Evolutionary conservation across 2,329 filamentous ascomycete genomes (phyloP), one percentile per base, ranked within the genome.

Genomic region (Acarospora socialis): DNA sequence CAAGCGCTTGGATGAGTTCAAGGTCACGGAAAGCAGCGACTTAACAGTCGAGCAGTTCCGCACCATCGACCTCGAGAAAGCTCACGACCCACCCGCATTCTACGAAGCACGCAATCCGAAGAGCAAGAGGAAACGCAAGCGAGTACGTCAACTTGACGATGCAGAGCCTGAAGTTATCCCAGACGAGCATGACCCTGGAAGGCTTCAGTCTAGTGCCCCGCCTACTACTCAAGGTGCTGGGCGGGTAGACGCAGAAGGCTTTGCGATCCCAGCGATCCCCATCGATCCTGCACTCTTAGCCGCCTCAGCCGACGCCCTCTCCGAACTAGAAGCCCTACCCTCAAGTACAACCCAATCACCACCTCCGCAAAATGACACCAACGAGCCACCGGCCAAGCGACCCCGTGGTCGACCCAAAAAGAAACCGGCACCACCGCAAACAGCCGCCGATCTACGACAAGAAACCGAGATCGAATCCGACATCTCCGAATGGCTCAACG

Each of bases 1-100:
- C 48, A 82, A 87, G 51, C 83, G 90, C 39, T 62, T 98, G 7
- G 77, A 86, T 43, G 90, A 98, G 50, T 98, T 95, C 57, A 83
- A 81, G 41, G 70, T 77, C 19, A 93, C 87, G 0, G 79, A 82
- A 40, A 84, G 79, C 38, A 83, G 83, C 42, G 72, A 73, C 30
- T 68, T 95, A 55, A 90, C 83, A 0, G 81, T 98, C 13, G 78
- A 86, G 39, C 78, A 94, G 46, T 93, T 93, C 47, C 65, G 81
- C 28, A 69, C 73, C 40, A 76, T 77, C 36, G 76, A 81, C 38
- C 54, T 84, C 13, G 81, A 86, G 45, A 75, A 77, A 15, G 60
- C 69, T 15, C 77, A 81, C 41, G 81, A 92, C 44, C 90, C 90
- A 1, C 90, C 90, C 0, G 77, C 83, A 0, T 80, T 90, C 43